Base-by-base conservation (phyloP, 768 basidiomycete species). In the Cyclocybe aegerita region DNA sequence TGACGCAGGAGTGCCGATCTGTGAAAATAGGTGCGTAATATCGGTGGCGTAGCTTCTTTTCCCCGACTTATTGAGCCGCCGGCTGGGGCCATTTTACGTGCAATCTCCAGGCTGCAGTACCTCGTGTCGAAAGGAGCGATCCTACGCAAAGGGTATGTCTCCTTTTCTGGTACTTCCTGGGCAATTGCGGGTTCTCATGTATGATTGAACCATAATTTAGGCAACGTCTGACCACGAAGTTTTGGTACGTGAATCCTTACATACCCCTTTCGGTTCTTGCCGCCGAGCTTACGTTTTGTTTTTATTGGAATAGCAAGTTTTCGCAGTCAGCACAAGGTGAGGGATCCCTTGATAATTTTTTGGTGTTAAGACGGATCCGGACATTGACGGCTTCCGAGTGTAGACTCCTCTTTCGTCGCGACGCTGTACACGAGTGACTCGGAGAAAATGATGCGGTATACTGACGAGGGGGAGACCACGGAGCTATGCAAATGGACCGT, bases 401-500 rank as follows among this genome's bases (percentile, higher is more conserved):
- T 62, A 88, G 90, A 93, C 67, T 83, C 84, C 29, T 70, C 82
- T 39, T 93, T 93, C 58, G 83, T 90, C 45, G 90, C 90, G n/a
- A 83, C 87, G 44, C 69, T 93, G 50, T 93, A 82, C 66, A 89
- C 88, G 7, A 86, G 85, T 38, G 87, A 90, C 50, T 70, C 74
- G n/a, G 86, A 88, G 59, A 81, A 74, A 59, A 74, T 85, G 39
- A 85, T 89, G 86, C 76, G 90, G 55, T 93, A 93, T 60, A 89
- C 85, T 1, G 91, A 93, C 63, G 91, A 93, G 72, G 88, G 88
- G 29, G 88, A 88, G 60, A 84, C 81, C 3, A 70, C 64, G 53
- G 88, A 90, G 63, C 68, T 90, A 41, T 90, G 88, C 72, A 86
- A 88, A 69, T 93, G 91, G 91, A 92, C 87, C 8, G 90, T 93